Conservation (phyloP, 2,329 filamentous ascomycete genomes). For the Xylaria sp. region DNA sequence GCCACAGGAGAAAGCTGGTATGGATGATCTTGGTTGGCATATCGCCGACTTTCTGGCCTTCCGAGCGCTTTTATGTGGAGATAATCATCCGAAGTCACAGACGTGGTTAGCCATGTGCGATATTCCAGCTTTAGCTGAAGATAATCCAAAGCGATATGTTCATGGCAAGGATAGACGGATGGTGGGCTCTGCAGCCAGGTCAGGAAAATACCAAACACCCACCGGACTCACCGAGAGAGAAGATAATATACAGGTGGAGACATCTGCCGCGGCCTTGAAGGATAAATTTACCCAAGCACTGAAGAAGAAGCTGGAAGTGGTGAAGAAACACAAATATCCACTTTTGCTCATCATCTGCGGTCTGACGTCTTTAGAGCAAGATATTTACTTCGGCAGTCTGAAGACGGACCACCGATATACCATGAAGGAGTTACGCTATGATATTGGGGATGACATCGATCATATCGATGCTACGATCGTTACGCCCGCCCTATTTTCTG, state of each 20-base stretch:
- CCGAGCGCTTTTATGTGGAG: constrained; percentile 43
- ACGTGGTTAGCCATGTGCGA: constrained; percentile 47
- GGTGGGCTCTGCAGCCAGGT: constrained; percentile 31
- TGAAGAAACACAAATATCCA: constrained; percentile 28
- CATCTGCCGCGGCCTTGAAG: constrained; percentile 35
- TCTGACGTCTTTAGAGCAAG: constrained; percentile 46
- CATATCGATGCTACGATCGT: constrained; percentile 40
- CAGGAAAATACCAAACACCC: background rate
- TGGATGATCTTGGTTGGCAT: constrained; percentile 47
- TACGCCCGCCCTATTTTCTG: constrained; percentile 48
- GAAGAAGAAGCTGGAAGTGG: constrained; percentile 34
- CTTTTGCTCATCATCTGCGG: constrained; percentile 48
- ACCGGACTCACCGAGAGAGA: constrained; percentile 20
- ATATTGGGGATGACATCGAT: constrained; percentile 36
- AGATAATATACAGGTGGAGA: constrained; percentile 43
- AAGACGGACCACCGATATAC: constrained; percentile 31
- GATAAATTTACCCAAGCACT: constrained; percentile 40
- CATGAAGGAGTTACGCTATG: constrained; percentile 37
- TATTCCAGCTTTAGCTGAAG: constrained; percentile 36
- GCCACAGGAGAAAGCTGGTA: constrained; percentile 39
- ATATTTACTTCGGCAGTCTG: constrained; percentile 44
- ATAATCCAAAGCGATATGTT: constrained; percentile 38
- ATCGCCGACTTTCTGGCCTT: constrained; percentile 48
- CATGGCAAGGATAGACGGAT: constrained; percentile 45
- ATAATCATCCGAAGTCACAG: constrained; percentile 38